phyloP scores from a whole-genome alignment of 441 rosid species.

The Lepidium campestre region DNA sequence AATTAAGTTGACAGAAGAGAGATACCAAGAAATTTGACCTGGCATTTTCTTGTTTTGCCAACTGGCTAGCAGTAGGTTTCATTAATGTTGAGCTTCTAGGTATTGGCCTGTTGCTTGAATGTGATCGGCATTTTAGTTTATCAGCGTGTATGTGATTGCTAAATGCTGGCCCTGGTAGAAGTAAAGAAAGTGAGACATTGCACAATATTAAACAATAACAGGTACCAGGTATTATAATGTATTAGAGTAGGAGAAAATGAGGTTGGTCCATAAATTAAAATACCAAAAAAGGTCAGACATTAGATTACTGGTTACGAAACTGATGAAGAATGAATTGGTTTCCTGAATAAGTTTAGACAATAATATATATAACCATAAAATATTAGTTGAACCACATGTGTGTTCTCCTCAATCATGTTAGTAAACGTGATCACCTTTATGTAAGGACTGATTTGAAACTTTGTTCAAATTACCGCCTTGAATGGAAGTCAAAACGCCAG shows the following conservation, averaged over 20 bases:
- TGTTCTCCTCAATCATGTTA: neutral
- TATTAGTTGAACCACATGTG: neutral
- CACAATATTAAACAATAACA: neutral
- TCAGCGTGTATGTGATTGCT: constrained; percentile 27
- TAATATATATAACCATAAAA: neutral
- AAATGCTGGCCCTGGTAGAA: constrained; percentile 39
- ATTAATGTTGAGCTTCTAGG: constrained; percentile 79
- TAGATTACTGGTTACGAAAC: neutral
- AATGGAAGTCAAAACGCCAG: neutral
- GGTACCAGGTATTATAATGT: neutral
- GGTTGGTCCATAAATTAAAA: neutral
- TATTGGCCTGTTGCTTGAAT: constrained; percentile 20
- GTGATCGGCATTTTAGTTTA: constrained; percentile 35
- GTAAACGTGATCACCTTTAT: constrained; percentile 12
- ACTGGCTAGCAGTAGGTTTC: constrained; percentile 87
- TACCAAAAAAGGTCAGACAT: neutral
- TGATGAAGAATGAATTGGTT: neutral
- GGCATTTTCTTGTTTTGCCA: constrained; percentile 75
- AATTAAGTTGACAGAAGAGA: neutral
- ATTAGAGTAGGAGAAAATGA: neutral
- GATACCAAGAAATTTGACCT: constrained; percentile 38
- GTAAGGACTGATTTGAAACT: constrained; percentile 4
- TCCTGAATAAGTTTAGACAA: neutral
- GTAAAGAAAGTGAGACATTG: neutral
- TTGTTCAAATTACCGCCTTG: constrained; percentile 19